Evolutionary conservation across 805 yeast genomes (phyloP).

Genomic region (Candida arabinofermentans): DNA sequence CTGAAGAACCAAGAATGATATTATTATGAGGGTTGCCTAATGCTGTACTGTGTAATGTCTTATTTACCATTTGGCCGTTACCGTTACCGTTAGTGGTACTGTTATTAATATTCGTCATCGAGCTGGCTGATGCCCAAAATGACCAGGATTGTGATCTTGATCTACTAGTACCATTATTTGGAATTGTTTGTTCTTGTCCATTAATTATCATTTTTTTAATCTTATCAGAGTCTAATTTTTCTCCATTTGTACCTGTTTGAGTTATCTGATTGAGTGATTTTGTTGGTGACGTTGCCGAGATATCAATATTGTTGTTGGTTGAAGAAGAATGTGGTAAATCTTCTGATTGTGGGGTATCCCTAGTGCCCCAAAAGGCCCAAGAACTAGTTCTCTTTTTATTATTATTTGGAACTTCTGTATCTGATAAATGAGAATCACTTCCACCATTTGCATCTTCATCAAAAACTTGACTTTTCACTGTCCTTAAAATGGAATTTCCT

Average conservation of each 20-base stretch:
- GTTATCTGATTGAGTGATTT: background rate
- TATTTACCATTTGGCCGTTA: no score
- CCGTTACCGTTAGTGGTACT: background rate
- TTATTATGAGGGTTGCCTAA: slow-evolving; percentile 2
- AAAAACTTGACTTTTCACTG: slow-evolving; percentile 21
- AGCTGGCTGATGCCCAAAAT: slow-evolving; percentile 17
- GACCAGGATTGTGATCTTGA: slow-evolving; percentile 26
- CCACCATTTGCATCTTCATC: slow-evolving; percentile 11
- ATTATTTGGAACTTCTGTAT: background rate
- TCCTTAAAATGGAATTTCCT: slow-evolving; percentile 5
- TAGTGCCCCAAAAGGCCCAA: slow-evolving; percentile 28
- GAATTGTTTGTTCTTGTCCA: slow-evolving; percentile 8
- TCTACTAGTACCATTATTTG: slow-evolving; percentile 1
- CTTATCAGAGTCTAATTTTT: slow-evolving; percentile 3
- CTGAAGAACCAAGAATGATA: background rate
- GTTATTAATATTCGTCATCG: background rate
- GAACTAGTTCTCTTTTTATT: slow-evolving; percentile 14
- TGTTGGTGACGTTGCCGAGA: background rate
- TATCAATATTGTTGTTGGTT: no score
- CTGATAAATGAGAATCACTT: background rate
- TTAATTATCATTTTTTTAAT: slow-evolving; percentile 11
- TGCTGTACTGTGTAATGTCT: slow-evolving; percentile 1
- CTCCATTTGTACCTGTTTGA: background rate
- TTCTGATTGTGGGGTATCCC: background rate
- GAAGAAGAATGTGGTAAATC: background rate